Base-by-base conservation (phyloP, 306 rosid species). In the Casuarina equisetifolia region DNA sequence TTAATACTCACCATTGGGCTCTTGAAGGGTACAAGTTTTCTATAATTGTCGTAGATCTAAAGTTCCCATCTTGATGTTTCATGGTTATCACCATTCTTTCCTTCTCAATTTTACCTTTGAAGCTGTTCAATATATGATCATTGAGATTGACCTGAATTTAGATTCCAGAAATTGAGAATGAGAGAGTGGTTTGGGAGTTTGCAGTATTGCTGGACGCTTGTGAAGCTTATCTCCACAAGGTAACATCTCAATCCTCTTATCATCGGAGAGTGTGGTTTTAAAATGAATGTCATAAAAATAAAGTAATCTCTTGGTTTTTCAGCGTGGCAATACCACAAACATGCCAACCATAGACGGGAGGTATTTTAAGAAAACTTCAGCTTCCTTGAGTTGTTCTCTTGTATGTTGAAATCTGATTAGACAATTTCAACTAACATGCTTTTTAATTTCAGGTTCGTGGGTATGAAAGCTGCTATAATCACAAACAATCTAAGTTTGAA, bases 151-250 rank as follows among this genome's bases (percentile, higher is more conserved):
- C 93, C 89, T 83, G 86, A 66, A 63, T 80, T 57, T 86, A 85
- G 88, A 84, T 89, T 88, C 82, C 99, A 96, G 98, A 91, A 85
- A 88, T 78, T 81, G 90, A 91, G 80, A 94, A 91, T 72, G 93
- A 87, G 77, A 89, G 99, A 84, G 75, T 83, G 17, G 88, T 90
- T 32, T 85, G 94, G 83, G 99, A 92, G 86, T 88, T 90, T 82
- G 91, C 93, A 10, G 76, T 87, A 15, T 84, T 96, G 73, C 78
- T 92, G 50, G 98, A 95, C 84, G 87, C 92, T 38, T 82, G 40
- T 16, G 92, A 90, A 79, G 42, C 84, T 53, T 57, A 69, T 69
- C 76, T 72, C 58, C 62, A 81, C 61, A 32, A 36, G 80, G 97
- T 91, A 80, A 85, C 87, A 53, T 69, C 32, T 76, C 54, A 51